A percentile compares a stretch with the other conserved stretches of the same genome.
Conservation (phyloP, 2,329 filamentous ascomycete species). For the Fusarium brevicatenulatum region DNA sequence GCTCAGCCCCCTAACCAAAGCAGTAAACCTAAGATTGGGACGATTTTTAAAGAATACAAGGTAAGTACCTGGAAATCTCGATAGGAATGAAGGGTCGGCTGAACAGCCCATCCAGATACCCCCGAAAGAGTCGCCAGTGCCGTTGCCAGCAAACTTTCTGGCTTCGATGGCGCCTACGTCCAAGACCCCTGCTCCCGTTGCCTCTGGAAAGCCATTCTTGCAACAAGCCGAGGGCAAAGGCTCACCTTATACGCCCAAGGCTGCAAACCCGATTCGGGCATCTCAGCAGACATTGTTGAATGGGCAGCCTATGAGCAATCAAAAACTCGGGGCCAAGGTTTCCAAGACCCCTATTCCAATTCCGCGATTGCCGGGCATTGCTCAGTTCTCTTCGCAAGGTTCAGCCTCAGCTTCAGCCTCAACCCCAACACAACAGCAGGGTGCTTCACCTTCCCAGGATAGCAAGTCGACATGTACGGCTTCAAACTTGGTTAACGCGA, state of each 20-base stretch:
- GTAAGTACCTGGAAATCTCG: conserved; percentile 45
- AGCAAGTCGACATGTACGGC: neutral
- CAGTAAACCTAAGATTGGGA: conserved; percentile 40
- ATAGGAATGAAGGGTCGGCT: conserved; percentile 42
- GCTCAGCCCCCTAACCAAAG: conserved; percentile 18
- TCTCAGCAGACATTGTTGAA: conserved; percentile 21
- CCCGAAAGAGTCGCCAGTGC: conserved; percentile 56
- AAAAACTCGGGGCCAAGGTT: conserved; percentile 2
- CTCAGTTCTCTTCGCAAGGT: neutral
- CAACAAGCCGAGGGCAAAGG: conserved; percentile 11
- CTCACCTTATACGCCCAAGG: neutral
- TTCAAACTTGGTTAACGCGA: neutral
- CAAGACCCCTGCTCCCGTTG: conserved; percentile 28
- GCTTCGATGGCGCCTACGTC: conserved; percentile 52
- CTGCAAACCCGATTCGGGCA: neutral
- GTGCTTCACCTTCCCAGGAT: neutral
- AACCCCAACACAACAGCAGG: neutral
- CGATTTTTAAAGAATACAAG: conserved; percentile 47
- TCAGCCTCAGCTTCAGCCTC: neutral
- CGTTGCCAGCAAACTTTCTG: conserved; percentile 55
- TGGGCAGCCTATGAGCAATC: conserved; percentile 9
- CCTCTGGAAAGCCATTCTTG: conserved; percentile 23
- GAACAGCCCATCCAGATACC: conserved; percentile 49
- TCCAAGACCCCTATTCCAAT: conserved; percentile 49
- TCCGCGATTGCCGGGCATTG: conserved; percentile 39